These are phyloP conservation scores for Grosmannia clavigera DNA, from an alignment of 2,329 filamentous ascomycete genomes.

Conservation along the genomic window DNA sequence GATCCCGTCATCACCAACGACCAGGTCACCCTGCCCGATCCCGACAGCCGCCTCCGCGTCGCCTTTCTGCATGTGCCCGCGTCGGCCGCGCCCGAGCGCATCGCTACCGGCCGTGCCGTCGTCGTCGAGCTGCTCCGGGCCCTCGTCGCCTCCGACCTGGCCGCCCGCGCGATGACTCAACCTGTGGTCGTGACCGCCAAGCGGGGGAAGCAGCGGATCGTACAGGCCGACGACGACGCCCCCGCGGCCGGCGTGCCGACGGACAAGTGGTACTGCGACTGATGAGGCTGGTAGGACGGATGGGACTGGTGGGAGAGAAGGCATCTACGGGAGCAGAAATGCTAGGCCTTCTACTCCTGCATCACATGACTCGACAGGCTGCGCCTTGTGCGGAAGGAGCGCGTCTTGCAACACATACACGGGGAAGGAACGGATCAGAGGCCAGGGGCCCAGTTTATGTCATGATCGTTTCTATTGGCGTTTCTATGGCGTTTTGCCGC, in stretches of 20 bases:
- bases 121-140: slow-evolving; percentile 42
- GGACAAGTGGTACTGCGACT: slow-evolving; percentile 10
- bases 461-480: too few species aligned
- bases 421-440: too few species aligned
- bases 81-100: slow-evolving; percentile 33
- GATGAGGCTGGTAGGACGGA: neutral
- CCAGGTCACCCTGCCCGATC: neutral
- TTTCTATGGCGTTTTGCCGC: too few species aligned
- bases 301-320: too few species aligned
- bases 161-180: neutral
- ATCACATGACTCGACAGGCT: too few species aligned
- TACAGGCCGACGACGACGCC: neutral
- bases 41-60: slow-evolving; percentile 30
- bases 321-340: too few species aligned
- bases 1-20: neutral
- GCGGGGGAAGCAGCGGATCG: slow-evolving; percentile 1
- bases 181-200: too few species aligned
- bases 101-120: slow-evolving; percentile 38
- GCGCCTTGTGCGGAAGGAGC: too few species aligned
- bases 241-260: neutral
- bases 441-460: too few species aligned
- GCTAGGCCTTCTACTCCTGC: too few species aligned
- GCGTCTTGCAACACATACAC: too few species aligned
- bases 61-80: slow-evolving; percentile 64
- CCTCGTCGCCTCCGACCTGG: slow-evolving; percentile 39